phyloP scores from a whole-genome alignment of 805 yeast genomes.

The Hanseniaspora occidentalis region DNA sequence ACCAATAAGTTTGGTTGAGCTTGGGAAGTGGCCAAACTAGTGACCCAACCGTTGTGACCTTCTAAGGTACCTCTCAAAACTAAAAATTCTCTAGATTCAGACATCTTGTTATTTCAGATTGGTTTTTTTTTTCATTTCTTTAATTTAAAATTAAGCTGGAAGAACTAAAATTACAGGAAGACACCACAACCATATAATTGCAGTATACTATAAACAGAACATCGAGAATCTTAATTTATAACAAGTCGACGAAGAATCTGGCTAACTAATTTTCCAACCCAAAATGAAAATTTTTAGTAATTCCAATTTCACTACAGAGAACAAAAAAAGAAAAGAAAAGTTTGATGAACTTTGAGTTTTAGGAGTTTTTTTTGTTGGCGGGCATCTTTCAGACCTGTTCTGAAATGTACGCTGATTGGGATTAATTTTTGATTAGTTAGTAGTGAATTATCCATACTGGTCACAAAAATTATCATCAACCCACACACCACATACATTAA shows the following conservation, averaged over 20 bases:
- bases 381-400: conserved; percentile 9
- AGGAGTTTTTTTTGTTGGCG: no score
- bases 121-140: conserved; percentile 2
- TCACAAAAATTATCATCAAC: neutral
- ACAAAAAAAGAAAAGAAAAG: neutral
- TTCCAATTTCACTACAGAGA: neutral
- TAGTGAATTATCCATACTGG: conserved; percentile 2
- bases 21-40: conserved; percentile 94
- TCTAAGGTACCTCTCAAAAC: conserved; percentile 99
- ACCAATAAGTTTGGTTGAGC: conserved; percentile 96
- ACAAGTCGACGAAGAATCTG: no score
- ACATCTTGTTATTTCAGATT: conserved; percentile 32
- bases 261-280: no score
- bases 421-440: conserved; percentile 5
- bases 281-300: no score
- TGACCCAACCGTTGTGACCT: conserved; percentile 96
- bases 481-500: conserved; percentile 2
- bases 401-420: conserved; percentile 14
- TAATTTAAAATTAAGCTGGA: neutral
- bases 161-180: neutral
- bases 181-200: no score
- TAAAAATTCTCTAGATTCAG: conserved; percentile 81
- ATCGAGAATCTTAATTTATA: no score
- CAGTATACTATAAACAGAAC: no score
- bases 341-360: no score